Percentiles rank a stretch among this genome's conserved stretches.
Conservation (phyloP, 306 rosid genomes). For the Cucurbita pepo region DNA sequence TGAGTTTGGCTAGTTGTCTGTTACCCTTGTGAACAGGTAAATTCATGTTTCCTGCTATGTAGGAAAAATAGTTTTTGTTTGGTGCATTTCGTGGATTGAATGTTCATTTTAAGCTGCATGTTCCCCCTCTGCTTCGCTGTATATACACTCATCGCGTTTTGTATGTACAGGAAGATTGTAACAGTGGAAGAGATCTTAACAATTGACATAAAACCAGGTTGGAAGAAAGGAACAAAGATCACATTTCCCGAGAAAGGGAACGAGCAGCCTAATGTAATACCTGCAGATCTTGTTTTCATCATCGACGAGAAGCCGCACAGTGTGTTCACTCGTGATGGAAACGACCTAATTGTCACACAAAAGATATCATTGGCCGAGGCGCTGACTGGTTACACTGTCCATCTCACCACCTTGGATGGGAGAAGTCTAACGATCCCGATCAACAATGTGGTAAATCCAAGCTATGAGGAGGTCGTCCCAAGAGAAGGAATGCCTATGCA, state of each 20-base stretch:
- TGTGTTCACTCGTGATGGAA: slow-evolving; percentile 32
- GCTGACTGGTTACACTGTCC: slow-evolving; percentile 38
- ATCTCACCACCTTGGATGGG: slow-evolving; percentile 40
- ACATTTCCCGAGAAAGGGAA: slow-evolving; percentile 53
- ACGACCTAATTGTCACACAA: slow-evolving; percentile 28
- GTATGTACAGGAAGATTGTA: slow-evolving; percentile 22
- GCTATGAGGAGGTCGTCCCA: slow-evolving; percentile 39
- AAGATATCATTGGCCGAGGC: slow-evolving; percentile 39
- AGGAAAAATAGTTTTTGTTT: not conserved
- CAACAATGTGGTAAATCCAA: slow-evolving; percentile 35
- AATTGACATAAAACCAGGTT: slow-evolving; percentile 39
- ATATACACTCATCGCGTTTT: not conserved
- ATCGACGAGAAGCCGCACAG: slow-evolving; percentile 38
- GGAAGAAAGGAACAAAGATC: slow-evolving; percentile 62
- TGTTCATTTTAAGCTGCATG: not conserved
- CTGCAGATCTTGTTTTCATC: slow-evolving; percentile 39
- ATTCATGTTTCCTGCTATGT: not conserved
- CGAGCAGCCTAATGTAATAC: slow-evolving; percentile 23
- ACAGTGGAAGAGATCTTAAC: slow-evolving; percentile 45
- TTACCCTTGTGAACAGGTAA: not conserved
- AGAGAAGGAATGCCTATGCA: slow-evolving; percentile 51
- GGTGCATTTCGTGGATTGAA: not conserved
- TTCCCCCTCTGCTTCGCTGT: not conserved
- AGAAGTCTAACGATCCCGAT: slow-evolving; percentile 31
- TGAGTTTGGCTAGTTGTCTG: not conserved